Conservation (phyloP, 257 asterid species). For the Lavandula angustifolia region DNA sequence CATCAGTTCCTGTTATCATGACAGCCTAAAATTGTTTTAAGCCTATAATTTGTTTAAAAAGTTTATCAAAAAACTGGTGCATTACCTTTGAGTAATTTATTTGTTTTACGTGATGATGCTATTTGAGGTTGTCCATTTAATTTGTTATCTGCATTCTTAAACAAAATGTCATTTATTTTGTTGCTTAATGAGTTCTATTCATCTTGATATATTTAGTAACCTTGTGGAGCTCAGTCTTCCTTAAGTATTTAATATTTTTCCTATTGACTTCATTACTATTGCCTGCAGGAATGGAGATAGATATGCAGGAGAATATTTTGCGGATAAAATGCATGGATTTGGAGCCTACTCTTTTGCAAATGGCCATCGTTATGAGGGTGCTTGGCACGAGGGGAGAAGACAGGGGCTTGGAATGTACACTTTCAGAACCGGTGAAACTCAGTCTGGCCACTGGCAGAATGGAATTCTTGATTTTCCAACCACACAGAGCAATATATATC, state of each 20-base stretch:
- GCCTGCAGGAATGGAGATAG: conserved; percentile 77
- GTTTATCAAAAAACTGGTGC: not conserved
- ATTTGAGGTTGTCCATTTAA: not conserved
- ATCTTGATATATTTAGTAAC: conserved; percentile 4
- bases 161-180: conserved; percentile 7
- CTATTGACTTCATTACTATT: conserved; percentile 7
- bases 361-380: conserved; percentile 84
- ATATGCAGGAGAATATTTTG: conserved; percentile 86
- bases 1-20: not conserved
- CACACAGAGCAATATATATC: conserved; percentile 58
- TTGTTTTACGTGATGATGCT: too few relatives aligned
- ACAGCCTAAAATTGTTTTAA: conserved; percentile 7
- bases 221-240: not conserved
- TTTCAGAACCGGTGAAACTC: conserved; percentile 78
- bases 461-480: conserved; percentile 84
- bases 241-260: conserved; percentile 9
- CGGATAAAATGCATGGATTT: conserved; percentile 89
- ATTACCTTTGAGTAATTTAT: not conserved
- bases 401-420: conserved; percentile 91
- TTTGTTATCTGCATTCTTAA: not conserved
- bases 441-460: conserved; percentile 88
- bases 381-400: conserved; percentile 90
- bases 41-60: not conserved
- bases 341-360: conserved; percentile 79
- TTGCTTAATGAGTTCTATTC: conserved; percentile 20